These are phyloP conservation scores for Sarcodon aspratus DNA, from an alignment of 768 basidiomycete genomes.

Conservation along the genomic window DNA sequence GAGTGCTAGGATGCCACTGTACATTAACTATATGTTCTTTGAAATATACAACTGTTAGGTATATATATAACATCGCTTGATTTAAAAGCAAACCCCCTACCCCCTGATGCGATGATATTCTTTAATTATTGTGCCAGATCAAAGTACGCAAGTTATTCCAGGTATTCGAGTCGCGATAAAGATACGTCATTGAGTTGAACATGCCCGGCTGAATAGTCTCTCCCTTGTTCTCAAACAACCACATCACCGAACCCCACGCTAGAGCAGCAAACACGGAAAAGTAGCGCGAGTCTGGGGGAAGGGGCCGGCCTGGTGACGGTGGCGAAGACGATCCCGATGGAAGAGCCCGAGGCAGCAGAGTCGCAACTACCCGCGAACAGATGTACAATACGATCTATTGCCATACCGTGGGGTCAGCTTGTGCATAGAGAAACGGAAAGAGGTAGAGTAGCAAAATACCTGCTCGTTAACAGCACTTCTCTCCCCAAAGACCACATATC, in stretches of 20 bases:
- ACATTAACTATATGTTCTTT: conserved; percentile 7
- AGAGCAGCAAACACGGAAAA: conserved; percentile 84
- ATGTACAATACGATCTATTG: conserved; percentile 92
- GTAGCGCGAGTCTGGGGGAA: conserved; percentile 76
- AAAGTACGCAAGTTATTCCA: conserved; percentile 80
- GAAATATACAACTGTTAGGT: background rate
- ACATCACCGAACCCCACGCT: conserved; percentile 96
- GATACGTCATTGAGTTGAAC: conserved; percentile 92
- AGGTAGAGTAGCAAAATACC: conserved; percentile 31
- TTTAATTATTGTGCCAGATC: conserved; percentile 82
- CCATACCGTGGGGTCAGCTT: background rate
- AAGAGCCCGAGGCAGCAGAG: conserved; percentile 76
- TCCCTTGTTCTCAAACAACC: conserved; percentile 77
- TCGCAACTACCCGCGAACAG: conserved; percentile 82
- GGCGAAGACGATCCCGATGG: conserved; percentile 37
- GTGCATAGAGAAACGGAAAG: background rate
- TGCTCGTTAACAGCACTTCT: conserved; percentile 86
- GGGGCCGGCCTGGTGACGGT: conserved; percentile 39
- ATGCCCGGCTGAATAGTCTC: conserved; percentile 95
- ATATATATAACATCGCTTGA: no score
- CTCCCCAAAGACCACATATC: conserved; percentile 81
- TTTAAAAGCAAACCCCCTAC: no score
- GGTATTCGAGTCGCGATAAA: conserved; percentile 86
- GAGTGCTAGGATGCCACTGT: conserved; percentile 5
- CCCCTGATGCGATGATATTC: background rate